Evolutionary conservation across 192 early-diverging fungal genomes (phyloP).

Genomic region (Gaertneriomyces sp.): DNA sequence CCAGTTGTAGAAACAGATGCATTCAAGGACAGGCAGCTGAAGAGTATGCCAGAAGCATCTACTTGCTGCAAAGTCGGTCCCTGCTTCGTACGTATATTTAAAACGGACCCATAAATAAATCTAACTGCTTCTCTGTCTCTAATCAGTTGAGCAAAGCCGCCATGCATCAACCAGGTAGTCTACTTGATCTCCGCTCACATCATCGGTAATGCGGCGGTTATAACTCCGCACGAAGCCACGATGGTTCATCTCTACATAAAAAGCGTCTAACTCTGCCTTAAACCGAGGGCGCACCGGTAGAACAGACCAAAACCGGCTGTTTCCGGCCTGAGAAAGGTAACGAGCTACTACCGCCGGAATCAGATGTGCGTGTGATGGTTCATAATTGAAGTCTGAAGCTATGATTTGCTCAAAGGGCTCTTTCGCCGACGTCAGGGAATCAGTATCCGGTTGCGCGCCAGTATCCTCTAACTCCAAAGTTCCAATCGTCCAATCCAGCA

Average conservation of each 20-base stretch:
- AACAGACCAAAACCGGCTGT: slow-evolving; percentile 6
- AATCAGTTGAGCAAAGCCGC: too few relatives aligned
- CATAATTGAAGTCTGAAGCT: slow-evolving; percentile 20
- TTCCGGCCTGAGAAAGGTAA: background rate
- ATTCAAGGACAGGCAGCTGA: too few relatives aligned
- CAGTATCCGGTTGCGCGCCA: background rate
- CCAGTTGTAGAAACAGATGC: too few relatives aligned
- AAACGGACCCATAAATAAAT: too few relatives aligned
- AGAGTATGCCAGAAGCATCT: too few relatives aligned
- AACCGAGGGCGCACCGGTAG: slow-evolving; percentile 9
- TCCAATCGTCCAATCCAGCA: slow-evolving; percentile 27
- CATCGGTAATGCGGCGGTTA: too few relatives aligned
- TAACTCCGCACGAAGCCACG: too few relatives aligned
- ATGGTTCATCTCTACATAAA: background rate
- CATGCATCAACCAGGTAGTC: too few relatives aligned
- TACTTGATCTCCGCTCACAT: too few relatives aligned
- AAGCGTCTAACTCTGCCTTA: slow-evolving; percentile 12
- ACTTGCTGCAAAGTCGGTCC: too few relatives aligned
- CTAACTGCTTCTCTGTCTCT: too few relatives aligned
- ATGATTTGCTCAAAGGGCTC: slow-evolving; percentile 6
- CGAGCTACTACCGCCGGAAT: slow-evolving; percentile 8
- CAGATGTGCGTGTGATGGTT: slow-evolving; percentile 4
- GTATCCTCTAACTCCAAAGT: background rate
- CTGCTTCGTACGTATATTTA: too few relatives aligned
- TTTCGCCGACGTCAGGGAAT: background rate